Evolutionary conservation across 129 eudicot species (phyloP).

Genomic region (Dittrichia graveolens): DNA sequence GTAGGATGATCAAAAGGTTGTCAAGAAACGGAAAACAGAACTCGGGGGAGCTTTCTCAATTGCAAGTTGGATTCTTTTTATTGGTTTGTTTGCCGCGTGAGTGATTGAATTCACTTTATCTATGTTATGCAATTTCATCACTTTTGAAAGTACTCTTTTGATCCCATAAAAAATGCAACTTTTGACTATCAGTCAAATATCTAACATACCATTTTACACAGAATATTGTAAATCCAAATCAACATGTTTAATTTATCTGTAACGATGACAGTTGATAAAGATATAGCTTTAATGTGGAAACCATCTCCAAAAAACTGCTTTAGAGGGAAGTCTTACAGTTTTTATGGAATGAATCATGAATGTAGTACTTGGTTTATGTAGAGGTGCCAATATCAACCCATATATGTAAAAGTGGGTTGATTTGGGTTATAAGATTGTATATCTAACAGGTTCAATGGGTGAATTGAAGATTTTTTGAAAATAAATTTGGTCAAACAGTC

Average conservation of each 20-base stretch:
- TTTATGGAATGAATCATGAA: slow-evolving; percentile 8
- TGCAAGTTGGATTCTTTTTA: slow-evolving; percentile 94
- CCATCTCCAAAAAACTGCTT: not conserved
- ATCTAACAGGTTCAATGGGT: not conserved
- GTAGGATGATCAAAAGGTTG: slow-evolving; percentile 83
- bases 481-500: not conserved
- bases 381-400: not conserved
- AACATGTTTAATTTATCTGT: not conserved
- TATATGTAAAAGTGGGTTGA: not conserved
- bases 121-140: slow-evolving; percentile 19
- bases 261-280: not conserved
- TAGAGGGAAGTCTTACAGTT: not conserved
- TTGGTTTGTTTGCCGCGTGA: slow-evolving; percentile 90
- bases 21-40: slow-evolving; percentile 90
- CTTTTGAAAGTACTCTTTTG: slow-evolving; percentile 6
- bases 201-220: not conserved
- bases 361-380: not conserved
- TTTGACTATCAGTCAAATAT: not conserved
- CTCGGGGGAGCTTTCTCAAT: slow-evolving; percentile 93
- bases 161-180: not conserved
- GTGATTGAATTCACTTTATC: slow-evolving; percentile 35
- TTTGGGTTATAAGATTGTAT: not conserved
- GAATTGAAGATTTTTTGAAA: not conserved
- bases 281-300: not conserved
- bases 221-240: slow-evolving; percentile 7